A percentile compares a stretch with the other conserved stretches of the same genome.
Evolutionary conservation across 495 filamentous ascomycete genomes (phyloP).

Genomic region (Coniosporium apollinis): DNA sequence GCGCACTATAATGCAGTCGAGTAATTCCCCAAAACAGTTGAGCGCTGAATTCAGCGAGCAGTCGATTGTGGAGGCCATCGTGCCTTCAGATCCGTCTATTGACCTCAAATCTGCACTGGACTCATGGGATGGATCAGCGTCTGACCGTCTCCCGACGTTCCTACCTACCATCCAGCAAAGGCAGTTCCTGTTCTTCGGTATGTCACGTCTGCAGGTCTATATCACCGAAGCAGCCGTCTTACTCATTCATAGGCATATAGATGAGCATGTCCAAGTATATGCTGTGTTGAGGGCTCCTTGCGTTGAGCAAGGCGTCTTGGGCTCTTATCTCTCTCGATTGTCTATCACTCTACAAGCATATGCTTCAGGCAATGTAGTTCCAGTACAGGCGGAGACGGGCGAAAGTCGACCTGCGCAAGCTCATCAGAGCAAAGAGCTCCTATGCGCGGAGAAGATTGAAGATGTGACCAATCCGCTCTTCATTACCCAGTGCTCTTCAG

Average conservation of each 20-base stretch:
- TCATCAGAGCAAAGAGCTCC: slow-evolving; percentile 32
- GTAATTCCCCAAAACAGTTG: slow-evolving; percentile 6
- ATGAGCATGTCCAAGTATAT: slow-evolving; percentile 62
- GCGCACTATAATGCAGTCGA: slow-evolving; percentile 5
- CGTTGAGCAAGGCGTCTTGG: slow-evolving; percentile 39
- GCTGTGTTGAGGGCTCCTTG: slow-evolving; percentile 53
- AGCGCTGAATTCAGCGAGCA: slow-evolving; percentile 46
- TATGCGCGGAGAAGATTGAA: slow-evolving; percentile 46
- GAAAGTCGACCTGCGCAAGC: slow-evolving; percentile 9
- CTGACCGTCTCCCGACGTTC: slow-evolving; percentile 22
- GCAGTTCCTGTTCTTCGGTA: slow-evolving; percentile 53
- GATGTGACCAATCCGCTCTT: too few species aligned
- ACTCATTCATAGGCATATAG: slow-evolving; percentile 49
- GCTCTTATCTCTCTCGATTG: slow-evolving; percentile 43
- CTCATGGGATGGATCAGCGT: slow-evolving; percentile 33
- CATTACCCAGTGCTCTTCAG: too few species aligned
- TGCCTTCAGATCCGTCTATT: slow-evolving; percentile 53
- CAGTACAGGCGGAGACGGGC: slow-evolving; percentile 23
- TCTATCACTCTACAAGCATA: slow-evolving; percentile 53
- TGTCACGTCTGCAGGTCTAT: slow-evolving; percentile 17
- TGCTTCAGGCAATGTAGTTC: slow-evolving; percentile 41
- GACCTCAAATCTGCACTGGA: slow-evolving; percentile 41
- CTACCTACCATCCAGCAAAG: slow-evolving; percentile 17
- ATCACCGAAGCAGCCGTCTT: slow-evolving; percentile 27
- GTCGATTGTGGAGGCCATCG: slow-evolving; percentile 60